Evolutionary conservation across 1,139 yeast genomes (phyloP), one percentile per base, ranked within the genome.

Genomic region (Sugiyamaella sp.): DNA sequence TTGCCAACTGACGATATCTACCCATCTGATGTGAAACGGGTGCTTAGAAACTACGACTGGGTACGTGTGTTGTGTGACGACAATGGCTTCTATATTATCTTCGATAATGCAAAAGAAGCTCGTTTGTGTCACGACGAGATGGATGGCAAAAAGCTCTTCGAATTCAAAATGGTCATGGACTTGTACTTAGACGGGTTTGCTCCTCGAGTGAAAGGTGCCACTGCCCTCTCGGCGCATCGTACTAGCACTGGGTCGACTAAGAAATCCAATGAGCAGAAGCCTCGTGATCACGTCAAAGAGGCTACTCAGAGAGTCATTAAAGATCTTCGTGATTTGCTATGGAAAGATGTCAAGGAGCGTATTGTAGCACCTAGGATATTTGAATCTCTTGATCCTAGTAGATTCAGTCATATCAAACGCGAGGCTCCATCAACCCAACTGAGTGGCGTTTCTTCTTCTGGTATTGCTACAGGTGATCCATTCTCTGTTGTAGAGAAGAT

Each of bases 261-360:
- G 4, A 21, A 14, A 19, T 8, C 46, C 8, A 14, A 14, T 12
- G 17, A n/a, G 4, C 29, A 40, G 20, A 29, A 42, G 10, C 45
- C 41, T 17, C 21, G 14, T 12, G 63, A 70, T 50, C 68, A 70
- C 14, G 65, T 76, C 1, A 80, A 79, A 32, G 89, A 84, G 53
- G 86, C 96, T 0, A 74, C 81, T 1, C 74, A 78, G 41, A 72
- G 80, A 57, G 73, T 89, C 42, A 68, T 84, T 33, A 80, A 80
- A 55, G 96, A 89, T 58, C 77, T 89, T 52, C 81, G 81, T 58
- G 73, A 76, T 4, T 82, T 85, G 51, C 70, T 89, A 50, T 73
- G 83, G 35, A 85, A 86, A 57, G 96, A 89, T 70, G 80, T 89
- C 33, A 76, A 89, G 63, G 93, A 85, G 63, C 80, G 90, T 59